Base-by-base conservation (phyloP, 179 eudicot genomes). In the Gypsophila paniculata region DNA sequence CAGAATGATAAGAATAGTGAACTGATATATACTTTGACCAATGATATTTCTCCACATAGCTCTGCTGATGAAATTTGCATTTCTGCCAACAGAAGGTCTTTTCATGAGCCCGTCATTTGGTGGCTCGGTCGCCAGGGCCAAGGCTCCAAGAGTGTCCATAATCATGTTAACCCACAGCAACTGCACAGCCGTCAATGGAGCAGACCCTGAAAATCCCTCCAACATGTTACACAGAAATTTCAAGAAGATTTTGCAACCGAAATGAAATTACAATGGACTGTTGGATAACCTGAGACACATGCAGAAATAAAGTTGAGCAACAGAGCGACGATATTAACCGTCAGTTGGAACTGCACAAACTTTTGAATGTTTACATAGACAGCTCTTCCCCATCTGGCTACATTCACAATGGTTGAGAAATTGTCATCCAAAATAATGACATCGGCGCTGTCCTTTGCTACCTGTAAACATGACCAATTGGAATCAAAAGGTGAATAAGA, bases 81-180 rank as follows among this genome's bases (percentile, higher is more conserved):
- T 74, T 42, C 88, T 86, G 44, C 88, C 86, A 44, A 93, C 85
- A 25, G 98, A 94, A 14, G 82, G 90, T 78, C 90, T 81, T 59
- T 82, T 76, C 98, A 93, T 90, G 61, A 93, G 89, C 49, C 78
- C 92, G 1, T 89, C 96, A 69, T 73, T 81, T 49, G 98, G 96
- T 57, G 98, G 95, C 80, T 93, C 98, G 6, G 96, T 93, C 34
- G 98, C 98, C 71, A 93, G 76, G 63, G 98, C 98, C 67, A 93
- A 73, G 60, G 98, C 98, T 39, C 98, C 98, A 69, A 93, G 80
- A 17, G 98, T 93, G 82, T 93, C 98, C 98, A 93, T 93, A n/a
- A 90, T 93, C 85, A 93, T 81, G 88, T 92, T 92, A 57, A 92
- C 98, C 98, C 98, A 92, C 49, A 92, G 86, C 80, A 92, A 72